Evolutionary conservation across 2,329 filamentous ascomycete genomes (phyloP).

Genomic region (Penicillium sp.): DNA sequence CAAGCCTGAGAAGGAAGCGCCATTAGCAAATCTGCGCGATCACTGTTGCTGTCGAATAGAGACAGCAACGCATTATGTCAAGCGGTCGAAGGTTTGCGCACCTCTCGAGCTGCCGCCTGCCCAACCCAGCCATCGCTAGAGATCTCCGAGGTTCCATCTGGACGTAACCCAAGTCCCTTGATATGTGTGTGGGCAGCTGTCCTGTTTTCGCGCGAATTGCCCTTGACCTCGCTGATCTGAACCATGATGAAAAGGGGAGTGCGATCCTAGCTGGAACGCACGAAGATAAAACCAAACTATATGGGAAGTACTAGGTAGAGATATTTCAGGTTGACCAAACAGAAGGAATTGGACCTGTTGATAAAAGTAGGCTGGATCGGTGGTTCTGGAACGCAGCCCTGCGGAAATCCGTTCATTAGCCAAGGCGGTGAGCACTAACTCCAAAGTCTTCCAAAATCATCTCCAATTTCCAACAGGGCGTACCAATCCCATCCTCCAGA

Average conservation of each 20-base stretch:
- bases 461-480: conserved; percentile 1
- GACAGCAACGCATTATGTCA: not conserved
- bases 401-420: conserved; percentile 23
- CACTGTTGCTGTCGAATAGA: not conserved
- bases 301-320: not conserved
- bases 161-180: conserved; percentile 85
- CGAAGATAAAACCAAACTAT: not conserved
- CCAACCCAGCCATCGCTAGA: conserved; percentile 86
- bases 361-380: conserved; percentile 9
- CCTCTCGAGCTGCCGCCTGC: conserved; percentile 85
- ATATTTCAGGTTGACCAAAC: conserved; percentile 4
- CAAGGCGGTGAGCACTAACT: conserved; percentile 41
- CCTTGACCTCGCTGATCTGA: conserved; percentile 92
- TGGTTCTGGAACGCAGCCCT: conserved; percentile 19
- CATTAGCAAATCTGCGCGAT: conserved; percentile 19
- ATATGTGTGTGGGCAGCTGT: conserved; percentile 98
- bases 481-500: not conserved
- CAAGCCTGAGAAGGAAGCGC: conserved; percentile 67
- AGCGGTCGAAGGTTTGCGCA: conserved; percentile 46
- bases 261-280: conserved; percentile 34
- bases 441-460: conserved; percentile 38
- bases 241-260: conserved; percentile 63
- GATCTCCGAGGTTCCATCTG: conserved; percentile 83
- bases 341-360: conserved; percentile 12
- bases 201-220: conserved; percentile 91